Base-by-base conservation (phyloP, 2,329 filamentous ascomycete genomes). In the Pezicula carpinea region DNA sequence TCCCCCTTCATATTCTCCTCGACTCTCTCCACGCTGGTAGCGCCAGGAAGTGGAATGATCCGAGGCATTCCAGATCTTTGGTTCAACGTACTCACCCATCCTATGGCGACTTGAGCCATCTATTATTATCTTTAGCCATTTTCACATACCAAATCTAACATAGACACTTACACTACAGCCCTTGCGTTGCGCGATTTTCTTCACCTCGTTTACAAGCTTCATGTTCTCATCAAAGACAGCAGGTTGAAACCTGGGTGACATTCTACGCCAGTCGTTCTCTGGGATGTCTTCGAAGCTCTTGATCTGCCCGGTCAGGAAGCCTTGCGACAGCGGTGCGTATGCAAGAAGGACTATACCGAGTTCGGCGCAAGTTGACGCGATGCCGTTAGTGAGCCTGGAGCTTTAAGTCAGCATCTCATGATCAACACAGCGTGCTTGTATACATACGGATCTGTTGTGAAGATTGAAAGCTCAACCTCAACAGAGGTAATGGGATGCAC, bases 381-480 rank as follows among this genome's bases (percentile, higher is more conserved):
- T 19, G 2, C 17, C 33, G 21, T 31, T 43, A 5, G 26, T 48
- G 18, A 43, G 85, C 76, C 34, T 79, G 73, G 34, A 83, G 68
- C 3, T 69, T 62, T 79, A 83, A 0, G 76, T 71, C 10, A 43
- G 21, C 21, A 15, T 22, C 4, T 41, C 18, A 15, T 6, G 5
- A 15, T 58, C 54, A 4, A 60, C 59, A 18, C 68, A 5, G 65
- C 59, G 31, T 61, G n/a, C 11, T 59, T 8, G 52, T 39, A 14
- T 55, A 52, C 32, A 60, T 57, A 43, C 39, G 39, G 22, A 38
- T 63, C 58, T 3, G 51, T 58, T 3, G 64, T 53, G 59, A 73
- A 79, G 0, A 71, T 71, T 32, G 63, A 70, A 62, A 76, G 77
- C 55, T 80, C 75, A 39, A 78, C 64, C 57, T 80, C 75, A 7